phyloP scores from a whole-genome alignment of 78 protist genomes.

The Isochrysis galbana region DNA sequence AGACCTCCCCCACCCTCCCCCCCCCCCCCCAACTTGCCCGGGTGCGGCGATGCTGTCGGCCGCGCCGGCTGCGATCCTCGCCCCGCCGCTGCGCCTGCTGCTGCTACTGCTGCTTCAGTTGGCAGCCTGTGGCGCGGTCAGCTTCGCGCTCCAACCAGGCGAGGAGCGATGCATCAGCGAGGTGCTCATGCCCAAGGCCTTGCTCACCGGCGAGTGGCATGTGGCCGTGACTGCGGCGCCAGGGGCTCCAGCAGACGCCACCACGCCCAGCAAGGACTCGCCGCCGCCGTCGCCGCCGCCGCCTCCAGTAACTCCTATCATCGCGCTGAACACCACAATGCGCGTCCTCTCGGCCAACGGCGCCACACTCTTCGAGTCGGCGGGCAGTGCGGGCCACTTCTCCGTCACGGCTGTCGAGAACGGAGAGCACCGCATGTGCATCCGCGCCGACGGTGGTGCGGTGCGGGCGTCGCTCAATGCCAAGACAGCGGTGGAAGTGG shows the following conservation, averaged over 20 bases:
- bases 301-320: no score
- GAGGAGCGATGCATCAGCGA: not conserved
- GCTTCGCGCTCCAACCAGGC: not conserved
- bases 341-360: not conserved
- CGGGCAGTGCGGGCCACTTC: not conserved
- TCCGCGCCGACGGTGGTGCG: not conserved
- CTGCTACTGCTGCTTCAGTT: not conserved
- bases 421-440: not conserved
- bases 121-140: not conserved
- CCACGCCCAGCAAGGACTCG: no score
- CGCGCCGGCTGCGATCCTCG: no score
- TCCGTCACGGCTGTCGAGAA: not conserved
- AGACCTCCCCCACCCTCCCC: no score
- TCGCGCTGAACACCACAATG: not conserved
- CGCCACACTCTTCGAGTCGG: not conserved
- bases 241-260: no score
- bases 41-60: no score
- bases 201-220: not conserved
- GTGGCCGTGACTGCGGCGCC: not conserved
- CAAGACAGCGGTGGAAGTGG: not conserved
- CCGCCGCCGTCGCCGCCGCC: no score
- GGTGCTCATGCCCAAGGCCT: not conserved
- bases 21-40: no score
- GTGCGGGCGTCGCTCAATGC: not conserved
- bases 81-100: not conserved